Evolutionary conservation across 2,329 filamentous ascomycete genomes (phyloP).

Genomic region (Fusarium domesticum): DNA sequence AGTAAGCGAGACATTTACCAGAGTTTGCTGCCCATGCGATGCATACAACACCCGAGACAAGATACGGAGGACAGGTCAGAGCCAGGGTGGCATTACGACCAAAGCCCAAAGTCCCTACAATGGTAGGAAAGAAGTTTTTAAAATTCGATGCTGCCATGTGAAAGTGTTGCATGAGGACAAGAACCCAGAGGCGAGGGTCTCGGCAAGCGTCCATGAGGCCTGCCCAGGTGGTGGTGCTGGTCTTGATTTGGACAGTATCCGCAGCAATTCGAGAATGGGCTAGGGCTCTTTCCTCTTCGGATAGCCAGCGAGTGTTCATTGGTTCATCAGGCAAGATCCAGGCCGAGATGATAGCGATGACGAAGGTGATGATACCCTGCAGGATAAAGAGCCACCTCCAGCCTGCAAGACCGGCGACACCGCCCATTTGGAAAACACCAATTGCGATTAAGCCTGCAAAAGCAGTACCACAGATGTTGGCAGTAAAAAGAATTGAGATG

Average conservation of each 20-base stretch:
- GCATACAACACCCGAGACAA: conserved; percentile 33
- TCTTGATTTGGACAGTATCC: background rate
- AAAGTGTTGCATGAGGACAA: conserved; percentile 48
- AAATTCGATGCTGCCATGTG: conserved; percentile 45
- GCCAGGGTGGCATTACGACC: conserved; percentile 20
- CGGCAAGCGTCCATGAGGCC: conserved; percentile 42
- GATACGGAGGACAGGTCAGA: conserved; percentile 39
- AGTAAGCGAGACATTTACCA: background rate
- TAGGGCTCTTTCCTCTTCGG: conserved; percentile 41
- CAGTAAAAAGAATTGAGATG: conserved; percentile 42
- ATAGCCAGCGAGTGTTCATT: conserved; percentile 41
- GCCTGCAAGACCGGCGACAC: conserved; percentile 15
- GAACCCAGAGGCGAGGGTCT: conserved; percentile 46
- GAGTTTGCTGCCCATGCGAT: conserved; percentile 20
- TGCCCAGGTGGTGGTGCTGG: conserved; percentile 34
- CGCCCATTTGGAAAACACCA: conserved; percentile 34
- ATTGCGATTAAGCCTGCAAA: conserved; percentile 43
- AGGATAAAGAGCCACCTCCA: conserved; percentile 56
- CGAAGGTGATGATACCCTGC: conserved; percentile 47
- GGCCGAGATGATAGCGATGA: conserved; percentile 16
- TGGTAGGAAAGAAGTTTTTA: conserved; percentile 27
- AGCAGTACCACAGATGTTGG: conserved; percentile 30
- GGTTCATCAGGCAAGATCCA: conserved; percentile 32
- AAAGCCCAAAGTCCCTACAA: conserved; percentile 16
- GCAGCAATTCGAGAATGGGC: conserved; percentile 24